Conservation (phyloP, 805 yeast species). For the Blastobotrys robertii region DNA sequence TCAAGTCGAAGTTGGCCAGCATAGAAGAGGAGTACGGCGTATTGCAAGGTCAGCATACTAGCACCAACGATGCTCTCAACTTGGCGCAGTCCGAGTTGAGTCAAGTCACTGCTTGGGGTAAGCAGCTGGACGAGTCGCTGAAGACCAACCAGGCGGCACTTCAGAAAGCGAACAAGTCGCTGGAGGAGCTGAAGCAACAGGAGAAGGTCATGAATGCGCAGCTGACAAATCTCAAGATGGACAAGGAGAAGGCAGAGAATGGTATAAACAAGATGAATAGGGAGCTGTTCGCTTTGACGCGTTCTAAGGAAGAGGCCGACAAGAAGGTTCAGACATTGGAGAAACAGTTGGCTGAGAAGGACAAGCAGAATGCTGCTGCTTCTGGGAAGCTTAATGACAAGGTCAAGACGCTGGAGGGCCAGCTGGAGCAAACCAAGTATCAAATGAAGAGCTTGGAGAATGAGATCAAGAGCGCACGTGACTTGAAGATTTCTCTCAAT, state of each 20-base stretch:
- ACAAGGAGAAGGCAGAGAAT: constrained; percentile 61
- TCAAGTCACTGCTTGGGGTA: constrained; percentile 5
- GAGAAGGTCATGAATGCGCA: constrained; percentile 27
- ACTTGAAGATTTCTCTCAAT: constrained; percentile 14
- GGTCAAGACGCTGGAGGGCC: constrained; percentile 3
- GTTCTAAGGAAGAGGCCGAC: constrained; percentile 46
- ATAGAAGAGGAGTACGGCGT: constrained; percentile 9
- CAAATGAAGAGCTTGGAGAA: constrained; percentile 14
- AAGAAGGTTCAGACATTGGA: constrained; percentile 34
- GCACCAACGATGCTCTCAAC: constrained; percentile 13
- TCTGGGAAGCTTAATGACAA: constrained; percentile 2
- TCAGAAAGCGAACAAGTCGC: constrained; percentile 27
- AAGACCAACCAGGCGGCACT: constrained; percentile 19
- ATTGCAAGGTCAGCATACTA: constrained; percentile 4
- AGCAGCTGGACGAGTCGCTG: constrained; percentile 16
- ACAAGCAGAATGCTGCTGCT: constrained; percentile 2
- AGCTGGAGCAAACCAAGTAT: constrained; percentile 17
- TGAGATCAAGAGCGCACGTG: constrained; percentile 2
- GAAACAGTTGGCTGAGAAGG: constrained; percentile 29
- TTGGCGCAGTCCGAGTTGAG: constrained; percentile 15
- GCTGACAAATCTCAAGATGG: constrained; percentile 29
- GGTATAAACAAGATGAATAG: constrained; percentile 88
- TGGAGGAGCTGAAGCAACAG: constrained; percentile 24
- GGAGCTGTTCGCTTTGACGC: constrained; percentile 59
- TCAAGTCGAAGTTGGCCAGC: constrained; percentile 1